Base-by-base conservation (phyloP, 164 flowering plant species). In the Paratinospora sagittata region DNA sequence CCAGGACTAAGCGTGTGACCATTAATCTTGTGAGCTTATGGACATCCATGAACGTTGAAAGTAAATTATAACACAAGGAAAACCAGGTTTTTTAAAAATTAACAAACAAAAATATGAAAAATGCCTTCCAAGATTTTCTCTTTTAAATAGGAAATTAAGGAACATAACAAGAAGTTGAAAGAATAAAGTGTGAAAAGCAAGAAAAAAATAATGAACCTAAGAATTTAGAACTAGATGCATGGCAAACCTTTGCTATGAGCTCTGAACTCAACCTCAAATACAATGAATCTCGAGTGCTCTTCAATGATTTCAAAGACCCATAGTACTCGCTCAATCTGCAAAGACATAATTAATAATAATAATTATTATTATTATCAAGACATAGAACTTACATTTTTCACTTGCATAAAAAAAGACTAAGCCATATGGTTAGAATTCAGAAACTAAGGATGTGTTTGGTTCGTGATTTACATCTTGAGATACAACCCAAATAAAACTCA, bases 311-410 rank as follows among this genome's bases (percentile, higher is more conserved):
- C 83, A 93, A 72, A 24, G 78, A 75, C 24, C 71, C 52, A 39
- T 77, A 76, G 71, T 89, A 88, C 63, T 91, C 93, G 81, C 82
- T 87, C 74, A 91, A 81, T 77, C 98, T 94, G 88, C 84, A 65
- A 66, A 43, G 21, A 67, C 3, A 17, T 36, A 16, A 17, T 27
- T 17, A 27, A 19, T 52, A 37, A 10, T 65, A 67, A 30, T n/a
- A 8, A 60, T 30, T 30, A 30, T 30, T 30, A 30, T 4, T 30
- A 30, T 2, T 30, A 72, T 33, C 60, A 67, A 52, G 24, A 13
- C 12, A 36, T 26, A 63, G 11, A 47, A 47, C 8, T 41, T 13
- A 13, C 33, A 19, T 9, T 0, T 27, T 6, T 43, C 14, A 43
- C 14, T 43, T 43, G 47, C 47, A 43, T n/a, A 5, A 65, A 65